Evolutionary conservation across 495 filamentous ascomycete genomes (phyloP), one percentile per base, ranked within the genome.

Genomic region (Neurospora terricola): DNA sequence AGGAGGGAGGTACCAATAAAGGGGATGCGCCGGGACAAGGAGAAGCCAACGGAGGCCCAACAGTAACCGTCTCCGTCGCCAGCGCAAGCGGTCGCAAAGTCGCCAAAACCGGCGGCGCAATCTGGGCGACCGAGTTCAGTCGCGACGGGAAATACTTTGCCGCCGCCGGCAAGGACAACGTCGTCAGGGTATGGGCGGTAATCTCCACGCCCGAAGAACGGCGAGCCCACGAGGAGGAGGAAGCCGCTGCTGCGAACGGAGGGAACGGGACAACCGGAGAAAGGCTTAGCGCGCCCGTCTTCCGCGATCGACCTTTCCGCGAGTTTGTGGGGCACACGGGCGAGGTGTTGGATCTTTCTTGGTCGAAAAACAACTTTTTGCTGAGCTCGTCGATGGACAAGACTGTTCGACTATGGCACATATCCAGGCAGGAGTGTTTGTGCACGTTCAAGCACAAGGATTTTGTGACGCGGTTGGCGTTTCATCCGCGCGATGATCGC

Each of bases 301-400:
- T 99, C 81, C 88, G 89, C 76, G 84, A 87, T 21, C 91, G 91
- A 78, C 92, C 94, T 2, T 77, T 92, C 6, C 88, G 90, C 70
- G 91, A 96, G 77, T 97, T 96, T 77, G 83, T 89, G 71, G 94
- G 94, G 0, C 96, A 99, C 78, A 92, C 89, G 0, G 91, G 91
- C 8, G 94, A 94, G 78, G 89, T 99, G 6, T 83, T 99, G 75
- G 95, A 97, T 78, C 77, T 99, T 42, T 97, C 93, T 80, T 99
- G 96, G 95, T 97, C 94, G 84, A 99, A 99, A 87, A 99, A 99
- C 78, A 97, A 97, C 76, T 99, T 99, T 76, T 84, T 99, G 70
- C 87, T 99, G 38, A 97, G 95, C 37, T 97, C 94, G 0, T 97
- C 94, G 0, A 98, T 97, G 93, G 96, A 99, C 81, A 98, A 97